These are phyloP conservation scores for Fusarium concolor DNA, from an alignment of 2,329 filamentous ascomycete genomes.

Conservation along the genomic window DNA sequence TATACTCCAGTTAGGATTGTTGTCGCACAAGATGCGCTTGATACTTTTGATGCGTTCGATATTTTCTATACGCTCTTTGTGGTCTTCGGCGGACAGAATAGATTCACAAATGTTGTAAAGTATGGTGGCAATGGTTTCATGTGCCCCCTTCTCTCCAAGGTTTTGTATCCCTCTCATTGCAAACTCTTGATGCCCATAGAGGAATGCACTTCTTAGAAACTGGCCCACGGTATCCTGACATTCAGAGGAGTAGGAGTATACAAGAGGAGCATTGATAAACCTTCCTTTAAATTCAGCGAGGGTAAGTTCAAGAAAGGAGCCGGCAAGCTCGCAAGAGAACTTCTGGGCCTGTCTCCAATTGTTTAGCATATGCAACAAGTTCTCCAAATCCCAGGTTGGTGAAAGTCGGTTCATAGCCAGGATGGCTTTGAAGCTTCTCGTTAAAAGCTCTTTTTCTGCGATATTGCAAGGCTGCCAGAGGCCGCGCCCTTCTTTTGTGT, in stretches of 20 bases:
- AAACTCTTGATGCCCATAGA: not conserved
- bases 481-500: not conserved
- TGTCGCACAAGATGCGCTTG: no score
- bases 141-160: fast-evolving
- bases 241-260: no score
- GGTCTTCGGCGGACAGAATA: not conserved
- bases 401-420: not conserved
- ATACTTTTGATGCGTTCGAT: not conserved
- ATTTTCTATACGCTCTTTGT: not conserved
- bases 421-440: not conserved
- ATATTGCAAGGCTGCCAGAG: not conserved
- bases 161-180: not conserved
- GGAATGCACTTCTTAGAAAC: not conserved
- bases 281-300: no score
- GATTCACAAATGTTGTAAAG: not conserved
- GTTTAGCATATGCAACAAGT: not conserved
- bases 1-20: not conserved
- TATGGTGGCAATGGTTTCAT: not conserved
- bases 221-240: not conserved
- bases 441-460: not conserved
- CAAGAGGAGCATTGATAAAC: no score
- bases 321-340: not conserved
- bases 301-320: not conserved
- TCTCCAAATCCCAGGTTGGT: not conserved
- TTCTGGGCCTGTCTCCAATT: not conserved